phyloP scores from a whole-genome alignment of 2,329 filamentous ascomycete species.

The Alternaria gansuensis region DNA sequence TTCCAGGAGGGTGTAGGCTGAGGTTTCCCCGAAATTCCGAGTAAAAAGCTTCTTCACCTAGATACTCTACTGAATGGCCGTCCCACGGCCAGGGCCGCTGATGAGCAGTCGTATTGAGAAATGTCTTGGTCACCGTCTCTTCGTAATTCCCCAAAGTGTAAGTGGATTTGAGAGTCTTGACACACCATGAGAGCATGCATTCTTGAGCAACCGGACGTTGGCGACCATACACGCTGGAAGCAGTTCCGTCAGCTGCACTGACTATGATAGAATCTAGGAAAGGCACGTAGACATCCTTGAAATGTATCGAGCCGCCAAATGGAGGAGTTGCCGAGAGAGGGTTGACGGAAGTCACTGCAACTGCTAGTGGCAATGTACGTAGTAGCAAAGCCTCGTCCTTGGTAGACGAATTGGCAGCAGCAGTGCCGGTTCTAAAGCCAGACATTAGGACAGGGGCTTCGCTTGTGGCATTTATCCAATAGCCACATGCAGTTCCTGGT shows the following conservation, averaged over 20 bases:
- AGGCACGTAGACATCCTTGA: conserved; percentile 22
- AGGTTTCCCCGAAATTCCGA: conserved; percentile 11
- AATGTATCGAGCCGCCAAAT: conserved; percentile 29
- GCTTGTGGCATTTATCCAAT: conserved; percentile 35
- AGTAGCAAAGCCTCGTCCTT: conserved; percentile 20
- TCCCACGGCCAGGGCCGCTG: conserved; percentile 1
- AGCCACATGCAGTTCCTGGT: conserved; percentile 31
- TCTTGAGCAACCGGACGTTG: conserved; percentile 27
- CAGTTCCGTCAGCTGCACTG: neutral
- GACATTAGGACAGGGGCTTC: conserved; percentile 25
- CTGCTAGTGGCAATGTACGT: conserved; percentile 22
- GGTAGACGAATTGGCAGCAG: neutral
- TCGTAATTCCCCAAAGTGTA: conserved; percentile 23
- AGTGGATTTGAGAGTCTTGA: conserved; percentile 33
- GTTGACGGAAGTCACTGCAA: neutral
- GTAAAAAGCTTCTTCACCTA: neutral
- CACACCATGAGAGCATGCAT: conserved; percentile 38
- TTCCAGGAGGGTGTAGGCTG: conserved; percentile 10
- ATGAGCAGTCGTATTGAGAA: conserved; percentile 4
- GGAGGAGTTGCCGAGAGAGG: conserved; percentile 3
- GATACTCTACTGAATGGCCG: neutral
- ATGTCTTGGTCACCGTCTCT: conserved; percentile 15
- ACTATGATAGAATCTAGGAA: conserved; percentile 22
- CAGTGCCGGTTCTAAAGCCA: conserved; percentile 17
- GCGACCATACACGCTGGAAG: conserved; percentile 16